Evolutionary conservation across 768 basidiomycete genomes (phyloP).

Genomic region (Russula dissimulans): DNA sequence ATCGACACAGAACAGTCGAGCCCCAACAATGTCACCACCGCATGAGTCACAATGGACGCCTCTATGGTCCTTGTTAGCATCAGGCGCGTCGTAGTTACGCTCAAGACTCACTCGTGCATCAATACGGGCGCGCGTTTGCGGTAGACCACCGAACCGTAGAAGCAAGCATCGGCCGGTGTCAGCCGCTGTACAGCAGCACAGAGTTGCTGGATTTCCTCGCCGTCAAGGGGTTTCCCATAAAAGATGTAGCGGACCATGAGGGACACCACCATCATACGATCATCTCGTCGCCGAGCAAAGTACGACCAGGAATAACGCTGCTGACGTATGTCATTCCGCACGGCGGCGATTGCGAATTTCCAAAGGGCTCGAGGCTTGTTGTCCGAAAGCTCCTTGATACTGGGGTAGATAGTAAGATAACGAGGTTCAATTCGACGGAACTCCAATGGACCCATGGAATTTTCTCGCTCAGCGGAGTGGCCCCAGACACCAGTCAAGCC

Average conservation of each 20-base stretch:
- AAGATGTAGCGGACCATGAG: slow-evolving; percentile 20
- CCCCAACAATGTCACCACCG: slow-evolving; percentile 22
- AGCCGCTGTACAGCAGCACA: slow-evolving; percentile 15
- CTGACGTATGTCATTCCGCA: slow-evolving; percentile 20
- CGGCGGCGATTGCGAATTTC: slow-evolving; percentile 25
- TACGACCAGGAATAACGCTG: slow-evolving; percentile 25
- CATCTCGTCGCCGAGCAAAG: slow-evolving; percentile 26
- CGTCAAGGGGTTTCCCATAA: slow-evolving; percentile 19
- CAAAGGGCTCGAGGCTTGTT: slow-evolving; percentile 26
- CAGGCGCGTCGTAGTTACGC: neutral
- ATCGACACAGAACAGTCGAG: slow-evolving; percentile 27
- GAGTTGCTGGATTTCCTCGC: slow-evolving; percentile 20
- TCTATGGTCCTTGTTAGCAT: neutral
- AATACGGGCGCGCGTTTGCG: slow-evolving; percentile 18
- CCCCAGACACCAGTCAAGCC: slow-evolving; percentile 6
- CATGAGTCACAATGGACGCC: slow-evolving; percentile 24
- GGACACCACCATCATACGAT: slow-evolving; percentile 22
- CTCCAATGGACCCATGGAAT: slow-evolving; percentile 11
- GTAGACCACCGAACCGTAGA: slow-evolving; percentile 18
- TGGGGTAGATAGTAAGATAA: slow-evolving; percentile 22
- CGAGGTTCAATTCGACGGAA: slow-evolving; percentile 23
- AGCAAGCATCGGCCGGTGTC: slow-evolving; percentile 22
- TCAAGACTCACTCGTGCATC: slow-evolving; percentile 18
- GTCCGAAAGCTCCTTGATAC: slow-evolving; percentile 19
- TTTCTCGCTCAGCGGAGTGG: neutral